Base-by-base conservation (phyloP, 805 yeast genomes). In the Wickerhamomyces xylosicus region DNA sequence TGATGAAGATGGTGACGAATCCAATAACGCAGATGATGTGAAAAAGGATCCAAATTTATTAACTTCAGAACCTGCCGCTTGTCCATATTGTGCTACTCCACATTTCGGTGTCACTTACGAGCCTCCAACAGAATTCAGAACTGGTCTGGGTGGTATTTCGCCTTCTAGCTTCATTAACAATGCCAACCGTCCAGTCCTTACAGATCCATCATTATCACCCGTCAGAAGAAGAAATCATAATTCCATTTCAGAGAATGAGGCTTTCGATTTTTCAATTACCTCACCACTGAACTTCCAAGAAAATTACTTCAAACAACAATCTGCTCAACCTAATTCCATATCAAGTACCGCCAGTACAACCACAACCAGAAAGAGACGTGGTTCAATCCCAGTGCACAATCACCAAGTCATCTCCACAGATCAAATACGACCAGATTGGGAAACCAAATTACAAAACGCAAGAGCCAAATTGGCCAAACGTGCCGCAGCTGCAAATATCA, bases 401-500 rank as follows among this genome's bases (percentile, higher is more conserved):
- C 75, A 80, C 4, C 72, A 71, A 11, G 95, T 85, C 4, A 69
- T 87, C 19, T 78, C 90, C 0, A 75, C 86, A 9, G 98, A 90
- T 60, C 62, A 59, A 45, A 84, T 90, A 33, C 69, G 97, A 37
- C 97, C 98, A 1, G 95, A 85, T 53, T 90, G 98, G 98, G 87
- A 85, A 50, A 61, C 67, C 16, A 82, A 77, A 46, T 69, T 90
- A 36, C 66, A 70, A 8, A 68, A 74, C 37, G 95, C 95, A 4
- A 72, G 89, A 37, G 71, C 79, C 42, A 79, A 79, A 47, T 62
- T 86, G 28, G 95, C 95, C 0, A 72, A 95, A 41, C 72, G 86
- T 51, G 79, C 96, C 0, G 97, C 97, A 0, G 85, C 95, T 13
- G 97, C 97, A 0, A 85, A 85, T 27, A 95, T 95, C 1, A 74